Conservation (phyloP, 805 yeast genomes). For the Ogataea populi-albae region DNA sequence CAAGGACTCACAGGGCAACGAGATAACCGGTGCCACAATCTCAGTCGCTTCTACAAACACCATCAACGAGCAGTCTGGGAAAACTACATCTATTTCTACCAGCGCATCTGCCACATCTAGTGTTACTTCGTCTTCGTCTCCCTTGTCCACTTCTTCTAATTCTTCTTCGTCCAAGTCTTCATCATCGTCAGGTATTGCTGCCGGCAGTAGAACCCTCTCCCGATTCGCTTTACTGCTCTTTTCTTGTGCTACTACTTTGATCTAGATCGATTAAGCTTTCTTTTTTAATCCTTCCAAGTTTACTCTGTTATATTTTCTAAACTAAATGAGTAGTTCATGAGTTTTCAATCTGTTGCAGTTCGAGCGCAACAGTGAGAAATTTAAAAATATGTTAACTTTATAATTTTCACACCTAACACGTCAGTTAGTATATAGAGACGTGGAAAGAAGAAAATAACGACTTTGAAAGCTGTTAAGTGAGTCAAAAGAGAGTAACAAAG, state of each 20-base stretch:
- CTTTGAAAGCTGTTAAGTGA: background rate
- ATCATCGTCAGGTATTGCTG: conserved; percentile 27
- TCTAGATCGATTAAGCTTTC: conserved; percentile 31
- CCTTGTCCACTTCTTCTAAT: conserved; percentile 19
- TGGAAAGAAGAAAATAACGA: conserved; percentile 3
- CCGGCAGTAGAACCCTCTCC: conserved; percentile 12
- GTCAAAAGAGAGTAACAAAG: background rate
- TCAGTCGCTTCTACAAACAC: conserved; percentile 35
- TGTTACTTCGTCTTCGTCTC: conserved; percentile 15
- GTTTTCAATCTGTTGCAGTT: background rate
- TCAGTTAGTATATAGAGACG: too few species aligned
- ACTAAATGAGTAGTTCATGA: too few species aligned
- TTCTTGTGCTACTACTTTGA: conserved; percentile 38
- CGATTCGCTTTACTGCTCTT: conserved; percentile 33
- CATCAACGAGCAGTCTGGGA: conserved; percentile 31
- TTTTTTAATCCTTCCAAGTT: too few species aligned
- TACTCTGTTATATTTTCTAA: too few species aligned
- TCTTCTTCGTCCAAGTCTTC: conserved; percentile 16
- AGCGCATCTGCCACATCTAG: conserved; percentile 17
- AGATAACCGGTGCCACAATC: conserved; percentile 36
- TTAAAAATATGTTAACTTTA: conserved; percentile 24
- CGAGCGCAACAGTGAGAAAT: conserved; percentile 1
- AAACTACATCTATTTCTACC: conserved; percentile 23
- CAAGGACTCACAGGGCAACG: conserved; percentile 34
- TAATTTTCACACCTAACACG: too few species aligned